phyloP scores from a whole-genome alignment of 495 filamentous ascomycete species.

The Talaromyces wortmannii region DNA sequence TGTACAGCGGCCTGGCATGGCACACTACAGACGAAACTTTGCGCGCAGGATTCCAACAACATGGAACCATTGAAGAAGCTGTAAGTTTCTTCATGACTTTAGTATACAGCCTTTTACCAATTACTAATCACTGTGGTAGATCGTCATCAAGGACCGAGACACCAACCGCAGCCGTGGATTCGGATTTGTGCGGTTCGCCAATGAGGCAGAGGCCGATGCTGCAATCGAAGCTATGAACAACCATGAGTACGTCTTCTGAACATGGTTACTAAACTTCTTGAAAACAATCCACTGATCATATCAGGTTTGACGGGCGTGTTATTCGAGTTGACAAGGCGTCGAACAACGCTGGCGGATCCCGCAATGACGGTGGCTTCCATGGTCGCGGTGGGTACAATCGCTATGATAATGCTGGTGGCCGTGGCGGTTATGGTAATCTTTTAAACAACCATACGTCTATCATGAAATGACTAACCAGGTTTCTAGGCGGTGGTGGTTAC shows the following conservation, averaged over 20 bases:
- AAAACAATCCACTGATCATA: conserved; percentile 8
- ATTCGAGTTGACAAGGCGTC: conserved; percentile 97
- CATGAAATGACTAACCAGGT: conserved; percentile 6
- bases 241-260: conserved; percentile 61
- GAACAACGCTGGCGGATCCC: conserved; percentile 52
- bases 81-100: conserved; percentile 45
- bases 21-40: conserved; percentile 86
- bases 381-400: conserved; percentile 39
- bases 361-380: conserved; percentile 35
- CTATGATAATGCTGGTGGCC: conserved; percentile 20
- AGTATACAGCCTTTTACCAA: neutral
- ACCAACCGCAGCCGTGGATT: conserved; percentile 95
- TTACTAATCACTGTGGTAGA: conserved; percentile 39
- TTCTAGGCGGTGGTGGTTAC: conserved; percentile 21
- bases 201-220: conserved; percentile 72
- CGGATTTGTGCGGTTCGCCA: conserved; percentile 86
- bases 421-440: conserved; percentile 13
- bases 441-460: neutral
- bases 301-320: conserved; percentile 88
- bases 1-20: conserved; percentile 87
- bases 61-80: conserved; percentile 84
- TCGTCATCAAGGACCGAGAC: conserved; percentile 96
- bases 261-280: neutral
- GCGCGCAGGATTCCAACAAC: conserved; percentile 81
- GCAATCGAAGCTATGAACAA: conserved; percentile 89